Conservation (phyloP, 73 alveolate species). For the Paramecium biaurelia region DNA sequence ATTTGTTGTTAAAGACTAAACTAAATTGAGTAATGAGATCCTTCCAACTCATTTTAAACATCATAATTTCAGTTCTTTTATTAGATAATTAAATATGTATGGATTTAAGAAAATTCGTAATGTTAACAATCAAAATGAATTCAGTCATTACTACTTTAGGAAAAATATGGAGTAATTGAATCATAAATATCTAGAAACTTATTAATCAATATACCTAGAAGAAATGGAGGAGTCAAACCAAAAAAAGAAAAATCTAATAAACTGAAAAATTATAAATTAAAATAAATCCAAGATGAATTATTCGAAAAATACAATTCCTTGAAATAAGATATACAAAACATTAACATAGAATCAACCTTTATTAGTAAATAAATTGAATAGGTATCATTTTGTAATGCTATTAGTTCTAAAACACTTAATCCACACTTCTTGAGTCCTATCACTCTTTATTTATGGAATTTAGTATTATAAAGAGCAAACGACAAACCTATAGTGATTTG, state of each 20-base stretch:
- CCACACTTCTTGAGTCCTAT: background rate
- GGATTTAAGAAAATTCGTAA: conserved; percentile 78
- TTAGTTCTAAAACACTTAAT: background rate
- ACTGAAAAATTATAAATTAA: background rate
- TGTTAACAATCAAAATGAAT: conserved; percentile 69
- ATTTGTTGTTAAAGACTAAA: background rate
- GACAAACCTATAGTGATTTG: background rate
- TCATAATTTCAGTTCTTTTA: conserved; percentile 72
- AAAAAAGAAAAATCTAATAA: background rate
- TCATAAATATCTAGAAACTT: background rate
- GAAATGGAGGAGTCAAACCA: background rate
- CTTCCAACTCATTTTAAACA: conserved; percentile 75
- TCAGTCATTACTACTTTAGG: conserved; percentile 62
- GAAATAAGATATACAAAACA: background rate
- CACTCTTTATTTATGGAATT: background rate
- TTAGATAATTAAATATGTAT: conserved; percentile 80
- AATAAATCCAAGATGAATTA: background rate
- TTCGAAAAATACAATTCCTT: background rate
- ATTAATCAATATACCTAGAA: background rate
- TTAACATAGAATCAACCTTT: background rate
- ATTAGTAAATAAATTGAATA: background rate
- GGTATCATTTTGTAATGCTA: background rate
- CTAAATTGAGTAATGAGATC: background rate
- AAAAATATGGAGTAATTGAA: conserved; percentile 40
- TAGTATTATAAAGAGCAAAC: background rate